These are phyloP conservation scores for Telopea speciosissima DNA, from an alignment of 177 flowering plant species.

Conservation along the genomic window DNA sequence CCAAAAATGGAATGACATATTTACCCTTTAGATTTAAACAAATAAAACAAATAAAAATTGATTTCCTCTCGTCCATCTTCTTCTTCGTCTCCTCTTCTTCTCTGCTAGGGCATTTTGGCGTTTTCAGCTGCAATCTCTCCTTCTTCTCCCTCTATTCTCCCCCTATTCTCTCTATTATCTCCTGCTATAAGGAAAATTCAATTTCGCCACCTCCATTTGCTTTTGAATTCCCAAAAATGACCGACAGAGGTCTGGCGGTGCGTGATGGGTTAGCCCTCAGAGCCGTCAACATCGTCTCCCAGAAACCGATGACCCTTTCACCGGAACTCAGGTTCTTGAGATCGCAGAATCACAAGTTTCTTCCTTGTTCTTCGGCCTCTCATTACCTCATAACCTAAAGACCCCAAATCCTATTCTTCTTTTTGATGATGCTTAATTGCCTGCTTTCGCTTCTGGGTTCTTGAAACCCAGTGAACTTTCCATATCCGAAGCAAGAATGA, in stretches of 20 bases:
- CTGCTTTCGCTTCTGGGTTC: background rate
- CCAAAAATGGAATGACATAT: too few relatives aligned
- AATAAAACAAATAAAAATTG: too few relatives aligned
- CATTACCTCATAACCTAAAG: conserved; percentile 47
- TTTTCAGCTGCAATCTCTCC: too few relatives aligned
- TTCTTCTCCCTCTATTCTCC: too few relatives aligned
- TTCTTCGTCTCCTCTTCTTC: too few relatives aligned
- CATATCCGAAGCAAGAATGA: background rate
- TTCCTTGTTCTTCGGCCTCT: conserved; percentile 36
- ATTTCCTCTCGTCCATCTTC: too few relatives aligned
- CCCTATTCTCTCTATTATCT: too few relatives aligned
- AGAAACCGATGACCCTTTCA: conserved; percentile 17
- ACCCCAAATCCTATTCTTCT: background rate
- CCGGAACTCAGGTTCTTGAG: conserved; percentile 42
- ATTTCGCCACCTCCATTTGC: conserved; percentile 11
- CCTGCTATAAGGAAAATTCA: too few relatives aligned
- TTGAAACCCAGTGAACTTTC: background rate
- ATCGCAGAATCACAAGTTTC: conserved; percentile 48
- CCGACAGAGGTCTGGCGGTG: conserved; percentile 42
- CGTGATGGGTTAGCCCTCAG: conserved; percentile 51
- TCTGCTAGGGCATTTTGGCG: too few relatives aligned
- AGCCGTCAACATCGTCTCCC: conserved; percentile 25
- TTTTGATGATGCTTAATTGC: background rate
- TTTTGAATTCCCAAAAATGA: conserved; percentile 29
- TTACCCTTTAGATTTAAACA: too few relatives aligned